A percentile compares a stretch with the other conserved stretches of the same genome.
Conservation (phyloP, 2,329 filamentous ascomycete genomes). For the Trichophyton mentagrophytes region DNA sequence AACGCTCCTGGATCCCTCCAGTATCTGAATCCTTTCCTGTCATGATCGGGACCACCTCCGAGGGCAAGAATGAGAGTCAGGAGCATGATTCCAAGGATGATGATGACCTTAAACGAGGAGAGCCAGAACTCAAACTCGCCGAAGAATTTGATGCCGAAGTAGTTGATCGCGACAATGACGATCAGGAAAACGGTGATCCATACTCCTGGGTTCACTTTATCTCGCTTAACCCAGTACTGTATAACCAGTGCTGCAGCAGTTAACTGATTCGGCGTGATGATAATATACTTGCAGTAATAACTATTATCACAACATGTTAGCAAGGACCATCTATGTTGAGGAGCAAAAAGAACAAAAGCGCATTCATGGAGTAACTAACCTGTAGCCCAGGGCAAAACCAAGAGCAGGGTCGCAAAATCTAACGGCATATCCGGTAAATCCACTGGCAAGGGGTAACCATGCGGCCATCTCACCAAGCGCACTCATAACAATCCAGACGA, state of each 20-base stretch:
- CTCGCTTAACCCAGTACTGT: constrained; percentile 57
- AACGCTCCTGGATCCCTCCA: constrained; percentile 53
- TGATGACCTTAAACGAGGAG: constrained; percentile 54
- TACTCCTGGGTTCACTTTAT: constrained; percentile 61
- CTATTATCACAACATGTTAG: constrained; percentile 31
- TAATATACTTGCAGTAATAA: constrained; percentile 65
- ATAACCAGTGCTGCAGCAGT: constrained; percentile 70
- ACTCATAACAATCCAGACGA: constrained; percentile 58
- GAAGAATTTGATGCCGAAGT: constrained; percentile 57
- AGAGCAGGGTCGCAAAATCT: constrained; percentile 37
- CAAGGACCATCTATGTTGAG: not conserved
- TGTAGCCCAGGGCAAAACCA: constrained; percentile 37
- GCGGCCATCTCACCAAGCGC: constrained; percentile 39
- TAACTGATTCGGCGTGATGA: constrained; percentile 72
- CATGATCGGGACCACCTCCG: constrained; percentile 52
- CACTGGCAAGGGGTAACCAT: constrained; percentile 38
- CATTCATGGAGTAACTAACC: constrained; percentile 28
- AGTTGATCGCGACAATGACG: constrained; percentile 52
- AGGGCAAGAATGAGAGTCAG: constrained; percentile 51
- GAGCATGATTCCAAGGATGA: constrained; percentile 54
- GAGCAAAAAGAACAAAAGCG: not conserved
- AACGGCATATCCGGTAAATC: constrained; percentile 34
- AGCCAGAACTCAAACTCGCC: constrained; percentile 53
- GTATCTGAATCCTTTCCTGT: constrained; percentile 53
- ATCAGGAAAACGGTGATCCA: constrained; percentile 63